Conservation (phyloP, 495 filamentous ascomycete species). For the Gamarada debralockiae region DNA sequence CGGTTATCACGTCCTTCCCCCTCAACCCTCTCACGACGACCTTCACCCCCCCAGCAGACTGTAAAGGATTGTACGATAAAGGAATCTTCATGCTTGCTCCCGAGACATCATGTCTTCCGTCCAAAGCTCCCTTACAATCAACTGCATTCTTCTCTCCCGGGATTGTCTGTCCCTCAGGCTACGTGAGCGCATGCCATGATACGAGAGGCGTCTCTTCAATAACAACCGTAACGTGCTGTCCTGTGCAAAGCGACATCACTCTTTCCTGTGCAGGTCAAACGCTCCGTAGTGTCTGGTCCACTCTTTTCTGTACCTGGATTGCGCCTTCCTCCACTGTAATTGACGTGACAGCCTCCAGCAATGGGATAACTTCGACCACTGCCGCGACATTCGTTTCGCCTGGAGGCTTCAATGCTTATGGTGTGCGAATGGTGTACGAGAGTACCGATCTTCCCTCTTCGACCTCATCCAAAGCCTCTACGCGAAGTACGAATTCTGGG, state of each 20-base stretch:
- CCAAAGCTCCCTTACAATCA: background rate
- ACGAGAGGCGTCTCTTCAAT: background rate
- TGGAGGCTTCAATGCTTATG: background rate
- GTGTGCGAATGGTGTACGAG: background rate
- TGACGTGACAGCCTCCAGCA: background rate
- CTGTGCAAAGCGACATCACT: background rate
- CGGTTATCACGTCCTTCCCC: background rate
- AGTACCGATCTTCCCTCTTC: background rate
- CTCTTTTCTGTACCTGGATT: background rate
- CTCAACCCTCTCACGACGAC: background rate
- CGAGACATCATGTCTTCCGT: background rate
- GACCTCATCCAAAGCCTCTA: background rate
- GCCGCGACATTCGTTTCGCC: background rate
- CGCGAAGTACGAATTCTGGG: background rate
- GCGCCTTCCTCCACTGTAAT: background rate
- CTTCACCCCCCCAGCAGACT: background rate
- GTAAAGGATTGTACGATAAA: background rate
- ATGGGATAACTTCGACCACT: background rate
- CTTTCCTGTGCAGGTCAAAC: background rate
- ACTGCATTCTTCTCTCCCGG: background rate
- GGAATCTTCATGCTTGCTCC: background rate
- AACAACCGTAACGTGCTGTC: background rate
- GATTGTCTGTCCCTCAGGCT: background rate
- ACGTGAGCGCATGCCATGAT: background rate
- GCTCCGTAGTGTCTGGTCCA: background rate